phyloP scores from a whole-genome alignment of 345 rosid species.

The Eucalyptus fibrosa region DNA sequence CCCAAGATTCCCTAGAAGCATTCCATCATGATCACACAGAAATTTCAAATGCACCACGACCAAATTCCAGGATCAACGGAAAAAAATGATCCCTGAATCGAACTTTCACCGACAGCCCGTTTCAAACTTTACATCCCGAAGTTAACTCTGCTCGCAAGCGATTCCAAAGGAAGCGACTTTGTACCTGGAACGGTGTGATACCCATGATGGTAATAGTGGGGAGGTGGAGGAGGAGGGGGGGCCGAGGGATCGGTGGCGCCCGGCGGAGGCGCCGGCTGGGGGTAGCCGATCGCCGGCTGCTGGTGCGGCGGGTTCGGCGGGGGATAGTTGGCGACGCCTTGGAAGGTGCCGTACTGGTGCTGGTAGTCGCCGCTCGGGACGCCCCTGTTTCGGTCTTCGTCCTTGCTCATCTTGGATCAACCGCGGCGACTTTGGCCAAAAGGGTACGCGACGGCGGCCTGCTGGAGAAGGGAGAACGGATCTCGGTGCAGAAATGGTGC shows the following conservation, averaged over 20 bases:
- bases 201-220: conserved; percentile 47
- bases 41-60: background rate
- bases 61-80: background rate
- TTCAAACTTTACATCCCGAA: background rate
- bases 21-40: background rate
- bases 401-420: background rate
- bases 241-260: conserved; percentile 26
- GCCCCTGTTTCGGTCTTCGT: background rate
- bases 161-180: background rate
- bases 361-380: background rate
- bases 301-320: conserved; percentile 35
- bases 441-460: background rate
- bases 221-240: conserved; percentile 23
- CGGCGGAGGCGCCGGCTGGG: conserved; percentile 74
- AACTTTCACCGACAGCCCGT: background rate
- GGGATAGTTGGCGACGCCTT: conserved; percentile 86
- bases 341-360: conserved; percentile 83
- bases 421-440: background rate
- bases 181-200: conserved; percentile 72
- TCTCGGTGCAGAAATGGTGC: background rate
- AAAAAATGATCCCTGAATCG: background rate
- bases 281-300: conserved; percentile 60
- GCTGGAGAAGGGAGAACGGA: background rate
- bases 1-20: background rate
- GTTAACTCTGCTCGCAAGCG: background rate